These are phyloP conservation scores for Leucogyrophana mollusca DNA, from an alignment of 768 basidiomycete species.

Conservation along the genomic window DNA sequence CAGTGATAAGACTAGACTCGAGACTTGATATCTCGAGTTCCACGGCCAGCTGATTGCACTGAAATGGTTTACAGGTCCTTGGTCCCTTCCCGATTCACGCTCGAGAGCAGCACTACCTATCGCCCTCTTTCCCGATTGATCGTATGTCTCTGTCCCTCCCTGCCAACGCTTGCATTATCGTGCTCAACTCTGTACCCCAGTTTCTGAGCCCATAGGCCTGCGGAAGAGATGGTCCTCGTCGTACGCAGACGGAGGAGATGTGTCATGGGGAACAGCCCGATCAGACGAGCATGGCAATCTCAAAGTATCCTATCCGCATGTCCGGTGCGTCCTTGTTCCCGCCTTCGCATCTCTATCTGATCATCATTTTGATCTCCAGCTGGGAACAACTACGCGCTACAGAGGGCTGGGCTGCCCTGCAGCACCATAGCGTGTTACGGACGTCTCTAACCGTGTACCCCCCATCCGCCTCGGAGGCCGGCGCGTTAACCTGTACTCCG, in stretches of 20 bases:
- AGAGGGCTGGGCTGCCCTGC: slow-evolving; percentile 86
- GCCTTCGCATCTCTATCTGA: background rate
- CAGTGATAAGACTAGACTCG: slow-evolving; percentile 2
- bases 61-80: slow-evolving; percentile 48
- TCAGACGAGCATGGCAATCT: slow-evolving; percentile 47
- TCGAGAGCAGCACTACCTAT: slow-evolving; percentile 80
- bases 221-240: slow-evolving; percentile 61
- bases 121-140: slow-evolving; percentile 71
- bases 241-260: slow-evolving; percentile 57
- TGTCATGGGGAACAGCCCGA: slow-evolving; percentile 54
- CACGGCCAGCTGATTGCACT: background rate
- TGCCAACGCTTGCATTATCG: background rate
- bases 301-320: slow-evolving; percentile 60
- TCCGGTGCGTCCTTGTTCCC: slow-evolving; percentile 46
- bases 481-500: slow-evolving; percentile 25
- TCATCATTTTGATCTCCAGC: slow-evolving; percentile 31
- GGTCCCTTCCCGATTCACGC: slow-evolving; percentile 86
- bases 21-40: too few species aligned
- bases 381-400: slow-evolving; percentile 72
- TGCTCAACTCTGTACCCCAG: slow-evolving; percentile 28
- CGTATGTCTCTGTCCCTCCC: slow-evolving; percentile 43
- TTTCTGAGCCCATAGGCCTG: slow-evolving; percentile 51
- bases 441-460: slow-evolving; percentile 61
- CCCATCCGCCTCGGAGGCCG: slow-evolving; percentile 23
- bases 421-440: slow-evolving; percentile 73